These are phyloP conservation scores for Penicillium egyptiacum DNA, from an alignment of 495 filamentous ascomycete species.

Conservation along the genomic window DNA sequence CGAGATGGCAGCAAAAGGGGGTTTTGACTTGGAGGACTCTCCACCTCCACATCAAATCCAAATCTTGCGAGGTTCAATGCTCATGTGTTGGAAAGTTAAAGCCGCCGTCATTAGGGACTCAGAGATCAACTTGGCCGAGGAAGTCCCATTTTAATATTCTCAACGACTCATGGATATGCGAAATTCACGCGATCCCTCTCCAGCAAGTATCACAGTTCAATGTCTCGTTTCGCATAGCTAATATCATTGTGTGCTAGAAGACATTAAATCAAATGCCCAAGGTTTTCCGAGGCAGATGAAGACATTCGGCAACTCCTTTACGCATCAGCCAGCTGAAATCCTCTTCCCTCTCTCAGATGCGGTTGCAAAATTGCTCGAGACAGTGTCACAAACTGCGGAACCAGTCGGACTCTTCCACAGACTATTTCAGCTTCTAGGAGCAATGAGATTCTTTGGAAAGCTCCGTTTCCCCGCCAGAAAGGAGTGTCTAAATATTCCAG, in stretches of 20 bases:
- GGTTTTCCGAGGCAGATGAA: background rate
- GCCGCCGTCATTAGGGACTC: too few species aligned
- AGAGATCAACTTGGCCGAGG: too few species aligned
- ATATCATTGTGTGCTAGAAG: background rate
- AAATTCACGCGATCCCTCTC: too few species aligned
- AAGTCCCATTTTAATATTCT: too few species aligned
- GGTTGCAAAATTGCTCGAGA: background rate
- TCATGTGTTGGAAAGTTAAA: too few species aligned
- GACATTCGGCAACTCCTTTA: background rate
- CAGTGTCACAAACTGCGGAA: background rate
- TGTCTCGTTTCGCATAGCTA: background rate
- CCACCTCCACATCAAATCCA: too few species aligned
- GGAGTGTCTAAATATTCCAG: conserved; percentile 9
- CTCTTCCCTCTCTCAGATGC: background rate
- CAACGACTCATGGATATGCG: too few species aligned
- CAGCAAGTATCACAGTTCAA: background rate
- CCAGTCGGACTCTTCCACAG: background rate
- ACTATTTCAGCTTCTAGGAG: background rate
- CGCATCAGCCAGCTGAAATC: background rate
- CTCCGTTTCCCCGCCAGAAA: background rate
- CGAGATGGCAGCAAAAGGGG: too few species aligned
- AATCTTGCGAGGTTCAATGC: too few species aligned
- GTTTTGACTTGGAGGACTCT: too few species aligned
- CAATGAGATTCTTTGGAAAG: background rate
- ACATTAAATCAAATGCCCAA: too few species aligned